Evolutionary conservation across 805 yeast genomes (phyloP), one percentile per base, ranked within the genome.

Genomic region (Cyberlindnera petersonii): DNA sequence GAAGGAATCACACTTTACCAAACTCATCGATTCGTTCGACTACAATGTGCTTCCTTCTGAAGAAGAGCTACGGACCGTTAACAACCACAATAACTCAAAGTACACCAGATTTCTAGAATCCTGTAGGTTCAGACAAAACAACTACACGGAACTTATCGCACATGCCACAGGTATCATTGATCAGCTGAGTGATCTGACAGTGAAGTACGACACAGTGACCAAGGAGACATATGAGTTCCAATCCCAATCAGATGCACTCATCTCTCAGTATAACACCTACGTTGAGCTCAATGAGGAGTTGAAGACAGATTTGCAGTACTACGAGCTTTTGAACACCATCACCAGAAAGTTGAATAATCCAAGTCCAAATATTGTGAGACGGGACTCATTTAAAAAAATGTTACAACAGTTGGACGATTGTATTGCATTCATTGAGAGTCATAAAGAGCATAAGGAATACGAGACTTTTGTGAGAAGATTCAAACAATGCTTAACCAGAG

Each of bases 401-500:
- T 59, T 91, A 37, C 43, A 36, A 1, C 75, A 76, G 37, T 64
- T 91, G 34, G 95, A 88, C 53, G 64, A 61, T 13, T 86, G 94
- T 24, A 60, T 89, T 26, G 61, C 53, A 2, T 89, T 86, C 56
- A 68, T 80, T 5, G 66, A 69, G 8, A 61, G 64, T 3, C 74
- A 79, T 37, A 60, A 67, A 6, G 79, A 79, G 41, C 82, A 83
- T 53, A 79, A 75, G 53, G 49, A 46, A n/a, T 33, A 45, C 24
- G 95, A 88, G 38, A 66, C 75, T 9, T 91, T 79, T 20, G 55
- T 76, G 2, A 75, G 79, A 46, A 73, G 89, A 42, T 86, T 86
- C 63, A 76, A 84, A 45, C 94, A 86, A 51, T 86, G 96, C 53
- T 69, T 87, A 72, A 79, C 89, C 1, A 72, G 96, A 42, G 81